Conservation (phyloP, 169 alveolate species). For the Besnoitia besnoiti region DNA sequence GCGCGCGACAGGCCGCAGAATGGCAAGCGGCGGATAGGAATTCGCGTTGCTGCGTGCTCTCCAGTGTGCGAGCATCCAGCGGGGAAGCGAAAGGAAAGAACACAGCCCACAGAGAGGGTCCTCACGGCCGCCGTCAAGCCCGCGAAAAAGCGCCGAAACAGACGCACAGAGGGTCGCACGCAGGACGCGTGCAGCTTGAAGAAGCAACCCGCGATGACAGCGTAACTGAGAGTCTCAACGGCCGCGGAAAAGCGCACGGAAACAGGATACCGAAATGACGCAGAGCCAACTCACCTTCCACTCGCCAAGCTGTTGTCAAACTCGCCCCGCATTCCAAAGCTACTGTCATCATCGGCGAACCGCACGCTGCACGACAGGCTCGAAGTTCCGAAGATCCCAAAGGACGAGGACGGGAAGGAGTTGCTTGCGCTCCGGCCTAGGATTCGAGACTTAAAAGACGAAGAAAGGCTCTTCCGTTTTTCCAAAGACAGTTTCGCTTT, state of each 20-base stretch:
- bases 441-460: background rate
- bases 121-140: background rate
- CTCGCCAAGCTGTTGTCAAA: background rate
- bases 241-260: background rate
- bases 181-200: background rate
- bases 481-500: background rate
- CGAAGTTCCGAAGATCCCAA: background rate
- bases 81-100: background rate
- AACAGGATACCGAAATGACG: background rate
- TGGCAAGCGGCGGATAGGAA: too few species aligned
- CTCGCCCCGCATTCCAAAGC: background rate
- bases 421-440: background rate
- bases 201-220: too few species aligned
- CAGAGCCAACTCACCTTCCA: background rate
- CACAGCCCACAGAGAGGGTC: background rate
- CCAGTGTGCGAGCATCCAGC: too few species aligned
- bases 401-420: background rate
- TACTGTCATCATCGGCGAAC: background rate
- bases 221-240: background rate
- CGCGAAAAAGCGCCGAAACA: background rate
- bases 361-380: background rate
- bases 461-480: too few species aligned
- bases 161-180: background rate
- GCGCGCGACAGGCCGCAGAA: too few species aligned
- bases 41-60: too few species aligned